A percentile compares a stretch with the other conserved stretches of the same genome.
Evolutionary conservation across 2,329 filamentous ascomycete species (phyloP).

Genomic region (Colletotrichum ledebouriae): DNA sequence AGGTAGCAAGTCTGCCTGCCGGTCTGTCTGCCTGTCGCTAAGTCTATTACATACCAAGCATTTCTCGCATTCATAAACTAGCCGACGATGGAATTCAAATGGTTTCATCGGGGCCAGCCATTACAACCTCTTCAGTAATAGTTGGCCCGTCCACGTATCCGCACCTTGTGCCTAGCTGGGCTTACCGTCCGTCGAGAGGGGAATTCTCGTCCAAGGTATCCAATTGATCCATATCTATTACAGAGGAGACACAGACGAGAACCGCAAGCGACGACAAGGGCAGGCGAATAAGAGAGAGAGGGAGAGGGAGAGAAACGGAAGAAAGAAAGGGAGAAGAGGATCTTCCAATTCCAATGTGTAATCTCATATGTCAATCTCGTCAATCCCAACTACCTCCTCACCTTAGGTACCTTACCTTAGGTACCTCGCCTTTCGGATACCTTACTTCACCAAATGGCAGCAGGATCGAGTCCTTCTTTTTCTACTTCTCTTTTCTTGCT

Average conservation of each 20-base stretch:
- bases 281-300: neutral
- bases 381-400: neutral
- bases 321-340: slow-evolving; percentile 24
- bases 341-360: slow-evolving; percentile 17
- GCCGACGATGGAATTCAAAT: slow-evolving; percentile 14
- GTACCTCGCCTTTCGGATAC: neutral
- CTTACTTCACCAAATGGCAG: neutral
- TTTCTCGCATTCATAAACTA: slow-evolving; percentile 15
- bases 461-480: neutral
- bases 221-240: neutral
- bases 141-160: slow-evolving; percentile 1
- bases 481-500: neutral
- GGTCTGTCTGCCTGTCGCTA: too few relatives aligned
- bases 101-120: slow-evolving; percentile 2
- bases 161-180: neutral
- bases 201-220: neutral
- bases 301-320: slow-evolving; percentile 4
- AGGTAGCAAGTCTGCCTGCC: too few relatives aligned
- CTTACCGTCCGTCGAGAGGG: too few relatives aligned
- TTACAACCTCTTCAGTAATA: neutral
- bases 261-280: neutral
- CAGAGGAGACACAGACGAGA: too few relatives aligned
- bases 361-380: slow-evolving; percentile 16
- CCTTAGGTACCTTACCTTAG: neutral
- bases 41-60: neutral